Conservation (phyloP, 1,139 yeast genomes). For the Chernovozyma aurita region DNA sequence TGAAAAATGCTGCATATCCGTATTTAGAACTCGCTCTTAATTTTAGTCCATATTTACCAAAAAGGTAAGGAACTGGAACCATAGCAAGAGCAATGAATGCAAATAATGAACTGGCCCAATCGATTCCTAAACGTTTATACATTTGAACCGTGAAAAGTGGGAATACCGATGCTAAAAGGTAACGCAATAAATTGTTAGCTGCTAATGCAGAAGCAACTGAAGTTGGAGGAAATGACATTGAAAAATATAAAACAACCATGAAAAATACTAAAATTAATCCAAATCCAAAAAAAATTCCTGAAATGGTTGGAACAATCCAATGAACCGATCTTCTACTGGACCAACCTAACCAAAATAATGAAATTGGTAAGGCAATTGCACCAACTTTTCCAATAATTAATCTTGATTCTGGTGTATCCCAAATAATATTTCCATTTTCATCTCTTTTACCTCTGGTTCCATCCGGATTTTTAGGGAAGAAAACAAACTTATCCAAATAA, state of each 20-base stretch:
- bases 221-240: slow-evolving; percentile 70
- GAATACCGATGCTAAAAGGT: slow-evolving; percentile 58
- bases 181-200: slow-evolving; percentile 71
- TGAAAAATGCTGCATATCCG: slow-evolving; percentile 53
- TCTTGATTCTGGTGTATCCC: slow-evolving; percentile 36
- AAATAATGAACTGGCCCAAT: slow-evolving; percentile 36
- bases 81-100: slow-evolving; percentile 31
- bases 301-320: slow-evolving; percentile 76
- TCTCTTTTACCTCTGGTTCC: slow-evolving; percentile 58
- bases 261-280: slow-evolving; percentile 73
- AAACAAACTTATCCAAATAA: slow-evolving; percentile 41
- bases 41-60: slow-evolving; percentile 51
- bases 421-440: slow-evolving; percentile 48
- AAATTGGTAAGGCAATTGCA: slow-evolving; percentile 59
- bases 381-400: slow-evolving; percentile 50
- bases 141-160: slow-evolving; percentile 44
- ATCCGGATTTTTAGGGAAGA: slow-evolving; percentile 56
- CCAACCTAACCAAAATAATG: slow-evolving; percentile 84
- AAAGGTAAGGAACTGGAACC: slow-evolving; percentile 40
- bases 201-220: slow-evolving; percentile 75
- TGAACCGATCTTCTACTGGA: slow-evolving; percentile 60
- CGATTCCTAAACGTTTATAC: slow-evolving; percentile 34
- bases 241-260: slow-evolving; percentile 64
- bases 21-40: slow-evolving; percentile 53
- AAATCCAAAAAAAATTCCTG: slow-evolving; percentile 74